A percentile compares a stretch with the other conserved stretches of the same genome.
phyloP scores from a whole-genome alignment of 2,329 filamentous ascomycete genomes.

The Pseudopithomyces chartarum region DNA sequence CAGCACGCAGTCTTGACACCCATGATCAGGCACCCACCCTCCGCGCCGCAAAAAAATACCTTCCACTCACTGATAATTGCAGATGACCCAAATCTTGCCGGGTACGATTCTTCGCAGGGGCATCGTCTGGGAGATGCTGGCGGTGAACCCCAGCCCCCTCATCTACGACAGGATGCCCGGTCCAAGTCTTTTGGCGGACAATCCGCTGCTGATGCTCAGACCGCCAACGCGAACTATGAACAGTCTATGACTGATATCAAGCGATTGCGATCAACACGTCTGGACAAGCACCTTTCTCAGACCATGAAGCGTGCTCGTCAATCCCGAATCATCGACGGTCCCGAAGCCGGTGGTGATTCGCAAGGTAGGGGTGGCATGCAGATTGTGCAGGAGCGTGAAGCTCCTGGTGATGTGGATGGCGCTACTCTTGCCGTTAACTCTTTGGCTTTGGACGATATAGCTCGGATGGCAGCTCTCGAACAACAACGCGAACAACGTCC shows the following conservation, averaged over 20 bases:
- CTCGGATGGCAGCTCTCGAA: constrained; percentile 91
- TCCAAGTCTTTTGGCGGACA: constrained; percentile 76
- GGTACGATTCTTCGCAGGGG: constrained; percentile 70
- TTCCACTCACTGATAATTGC: constrained; percentile 34
- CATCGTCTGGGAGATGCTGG: constrained; percentile 58
- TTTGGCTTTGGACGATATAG: constrained; percentile 93
- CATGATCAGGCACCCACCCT: constrained; percentile 33
- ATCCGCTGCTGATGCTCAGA: constrained; percentile 59
- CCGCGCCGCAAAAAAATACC: constrained; percentile 34
- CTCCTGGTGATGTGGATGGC: constrained; percentile 72
- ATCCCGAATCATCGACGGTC: constrained; percentile 90
- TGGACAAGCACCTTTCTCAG: constrained; percentile 92
- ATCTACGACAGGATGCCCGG: constrained; percentile 68
- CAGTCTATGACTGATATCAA: constrained; percentile 96
- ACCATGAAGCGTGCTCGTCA: constrained; percentile 89
- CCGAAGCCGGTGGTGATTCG: constrained; percentile 74
- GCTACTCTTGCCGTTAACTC: constrained; percentile 90
- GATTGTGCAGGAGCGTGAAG: constrained; percentile 79
- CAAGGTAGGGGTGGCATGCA: constrained; percentile 66
- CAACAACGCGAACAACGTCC: constrained; percentile 90
- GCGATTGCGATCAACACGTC: constrained; percentile 85
- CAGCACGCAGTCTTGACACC: constrained; percentile 38
- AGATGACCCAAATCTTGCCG: constrained; percentile 72
- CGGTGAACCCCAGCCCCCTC: constrained; percentile 56
- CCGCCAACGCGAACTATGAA: constrained; percentile 72